Percentiles rank a stretch among this genome's conserved stretches.
Conservation (phyloP, 768 basidiomycete species). For the Collybia sordida region DNA sequence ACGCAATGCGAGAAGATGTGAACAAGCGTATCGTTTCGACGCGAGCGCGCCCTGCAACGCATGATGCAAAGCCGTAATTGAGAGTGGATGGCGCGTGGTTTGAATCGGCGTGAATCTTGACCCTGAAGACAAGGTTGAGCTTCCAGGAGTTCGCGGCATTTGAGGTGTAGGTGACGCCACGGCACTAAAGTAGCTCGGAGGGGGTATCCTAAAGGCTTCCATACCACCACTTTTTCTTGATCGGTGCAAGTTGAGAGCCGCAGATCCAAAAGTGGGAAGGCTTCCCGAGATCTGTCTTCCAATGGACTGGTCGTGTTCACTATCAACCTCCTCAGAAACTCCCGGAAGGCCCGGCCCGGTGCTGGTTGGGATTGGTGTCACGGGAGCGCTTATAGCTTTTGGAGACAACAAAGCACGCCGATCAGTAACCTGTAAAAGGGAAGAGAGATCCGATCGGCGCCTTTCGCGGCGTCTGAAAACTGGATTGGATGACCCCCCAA, state of each 20-base stretch:
- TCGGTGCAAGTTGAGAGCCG: conserved; percentile 62
- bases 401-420: conserved; percentile 3
- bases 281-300: conserved; percentile 14
- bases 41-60: conserved; percentile 67
- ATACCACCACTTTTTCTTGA: conserved; percentile 49
- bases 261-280: conserved; percentile 51
- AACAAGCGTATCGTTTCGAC: conserved; percentile 74
- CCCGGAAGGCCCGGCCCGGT: conserved; percentile 8
- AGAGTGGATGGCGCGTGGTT: conserved; percentile 62
- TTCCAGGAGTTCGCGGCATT: conserved; percentile 26
- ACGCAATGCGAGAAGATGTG: conserved; percentile 77
- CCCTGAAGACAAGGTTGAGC: conserved; percentile 38
- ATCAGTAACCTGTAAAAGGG: conserved; percentile 35
- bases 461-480: conserved; percentile 47
- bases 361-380: conserved; percentile 15
- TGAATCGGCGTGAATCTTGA: conserved; percentile 68
- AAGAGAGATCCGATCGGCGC: conserved; percentile 53
- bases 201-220: conserved; percentile 43
- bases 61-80: conserved; percentile 58
- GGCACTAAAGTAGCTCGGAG: conserved; percentile 29
- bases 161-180: conserved; percentile 19
- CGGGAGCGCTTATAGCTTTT: conserved; percentile 39
- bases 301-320: conserved; percentile 13
- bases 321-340: conserved; percentile 31
- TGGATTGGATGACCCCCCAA: conserved; percentile 45